Evolutionary conservation across 345 rosid genomes (phyloP).

Genomic region (Psidium guajava): DNA sequence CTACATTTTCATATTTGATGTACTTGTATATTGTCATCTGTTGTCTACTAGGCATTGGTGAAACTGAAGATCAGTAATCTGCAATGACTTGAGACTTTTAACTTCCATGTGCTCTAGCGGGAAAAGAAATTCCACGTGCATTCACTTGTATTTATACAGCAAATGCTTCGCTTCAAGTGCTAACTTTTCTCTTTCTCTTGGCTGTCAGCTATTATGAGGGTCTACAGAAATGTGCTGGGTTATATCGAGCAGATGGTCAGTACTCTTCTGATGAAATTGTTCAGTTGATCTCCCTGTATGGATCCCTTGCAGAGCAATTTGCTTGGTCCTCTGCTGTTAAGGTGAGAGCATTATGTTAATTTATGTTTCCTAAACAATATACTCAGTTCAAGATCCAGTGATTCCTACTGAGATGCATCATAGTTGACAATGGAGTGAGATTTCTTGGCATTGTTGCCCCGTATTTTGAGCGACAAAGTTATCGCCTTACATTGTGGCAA

Average conservation of each 20-base stretch:
- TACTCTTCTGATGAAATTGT: constrained; percentile 71
- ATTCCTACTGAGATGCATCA: not conserved
- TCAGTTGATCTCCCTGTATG: constrained; percentile 65
- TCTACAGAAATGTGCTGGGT: constrained; percentile 68
- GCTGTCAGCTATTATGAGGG: constrained; percentile 78
- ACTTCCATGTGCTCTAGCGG: not conserved
- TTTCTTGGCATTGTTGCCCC: not conserved
- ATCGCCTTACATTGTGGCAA: not conserved
- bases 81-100: not conserved
- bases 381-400: not conserved
- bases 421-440: not conserved
- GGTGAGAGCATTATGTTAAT: constrained; percentile 24
- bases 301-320: constrained; percentile 58
- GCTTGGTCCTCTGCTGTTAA: constrained; percentile 92
- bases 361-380: not conserved
- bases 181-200: not conserved
- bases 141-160: not conserved
- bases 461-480: not conserved
- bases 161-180: not conserved
- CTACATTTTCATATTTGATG: not conserved
- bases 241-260: constrained; percentile 45
- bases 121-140: not conserved
- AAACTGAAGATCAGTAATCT: not conserved
- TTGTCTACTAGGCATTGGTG: not conserved
- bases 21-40: not conserved